A percentile compares a stretch with the other conserved stretches of the same genome.
Evolutionary conservation across 23 red algal species (phyloP).

Genomic region (Chondrus crispus): DNA sequence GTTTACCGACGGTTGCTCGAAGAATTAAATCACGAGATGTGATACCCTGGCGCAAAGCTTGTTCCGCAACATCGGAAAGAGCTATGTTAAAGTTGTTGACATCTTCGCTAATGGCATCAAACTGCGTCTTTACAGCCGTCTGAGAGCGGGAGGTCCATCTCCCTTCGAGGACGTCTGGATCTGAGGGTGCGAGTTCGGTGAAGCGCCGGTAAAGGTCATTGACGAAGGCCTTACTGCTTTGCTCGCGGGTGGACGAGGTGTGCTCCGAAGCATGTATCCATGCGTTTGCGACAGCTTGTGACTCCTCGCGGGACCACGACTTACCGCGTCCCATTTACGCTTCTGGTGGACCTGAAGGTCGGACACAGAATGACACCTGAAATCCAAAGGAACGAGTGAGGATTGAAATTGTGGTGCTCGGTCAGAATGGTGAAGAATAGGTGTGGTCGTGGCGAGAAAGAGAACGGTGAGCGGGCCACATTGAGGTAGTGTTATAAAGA

Average conservation of each 20-base stretch:
- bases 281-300: conserved; percentile 56
- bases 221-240: conserved; percentile 44
- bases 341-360: too few species aligned
- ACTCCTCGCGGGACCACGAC: conserved; percentile 59
- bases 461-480: too few species aligned
- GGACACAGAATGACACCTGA: not conserved
- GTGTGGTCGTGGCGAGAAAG: too few species aligned
- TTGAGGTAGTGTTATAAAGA: too few species aligned
- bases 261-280: conserved; percentile 17
- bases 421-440: too few species aligned
- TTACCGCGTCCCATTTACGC: conserved; percentile 66
- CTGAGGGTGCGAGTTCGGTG: conserved; percentile 8
- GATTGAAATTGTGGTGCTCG: not conserved
- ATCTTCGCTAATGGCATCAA: conserved; percentile 60
- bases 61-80: conserved; percentile 18
- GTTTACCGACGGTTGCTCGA: conserved; percentile 22
- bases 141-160: conserved; percentile 43
- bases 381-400: not conserved
- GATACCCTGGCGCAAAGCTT: not conserved
- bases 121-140: conserved; percentile 60
- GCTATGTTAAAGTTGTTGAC: conserved; percentile 32
- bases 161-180: not conserved
- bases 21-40: not conserved
- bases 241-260: conserved; percentile 10
- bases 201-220: conserved; percentile 38